phyloP scores from a whole-genome alignment of 768 basidiomycete species.

The Lactarius psammicola region DNA sequence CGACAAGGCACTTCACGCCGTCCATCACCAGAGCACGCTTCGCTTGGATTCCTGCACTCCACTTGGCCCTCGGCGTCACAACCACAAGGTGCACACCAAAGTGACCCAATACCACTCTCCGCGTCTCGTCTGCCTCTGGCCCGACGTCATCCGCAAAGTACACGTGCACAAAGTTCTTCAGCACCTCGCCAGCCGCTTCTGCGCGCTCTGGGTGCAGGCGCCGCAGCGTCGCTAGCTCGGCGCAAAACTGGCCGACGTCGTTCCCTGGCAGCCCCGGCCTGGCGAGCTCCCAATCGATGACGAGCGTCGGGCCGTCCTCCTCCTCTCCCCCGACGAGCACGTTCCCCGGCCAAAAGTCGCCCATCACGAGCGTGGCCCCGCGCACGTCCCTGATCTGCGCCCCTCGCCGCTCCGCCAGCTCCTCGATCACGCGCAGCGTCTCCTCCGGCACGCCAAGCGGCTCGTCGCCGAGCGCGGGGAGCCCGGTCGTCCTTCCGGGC shows the following conservation, averaged over 20 bases:
- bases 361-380: slow-evolving; percentile 46
- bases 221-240: slow-evolving; percentile 53
- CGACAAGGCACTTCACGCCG: slow-evolving; percentile 47
- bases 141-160: slow-evolving; percentile 39
- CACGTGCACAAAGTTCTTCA: slow-evolving; percentile 45
- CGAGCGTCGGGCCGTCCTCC: slow-evolving; percentile 35
- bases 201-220: slow-evolving; percentile 46
- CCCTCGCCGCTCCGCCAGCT: slow-evolving; percentile 35
- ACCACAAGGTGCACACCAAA: slow-evolving; percentile 56
- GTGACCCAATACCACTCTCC: slow-evolving; percentile 44
- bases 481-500: neutral
- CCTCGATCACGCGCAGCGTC: slow-evolving; percentile 39
- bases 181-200: slow-evolving; percentile 39
- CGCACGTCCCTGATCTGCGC: slow-evolving; percentile 36
- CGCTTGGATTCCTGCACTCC: slow-evolving; percentile 47
- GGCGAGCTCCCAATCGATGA: slow-evolving; percentile 67
- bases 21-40: slow-evolving; percentile 50
- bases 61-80: slow-evolving; percentile 47
- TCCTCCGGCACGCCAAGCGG: slow-evolving; percentile 40
- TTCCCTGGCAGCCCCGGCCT: slow-evolving; percentile 56
- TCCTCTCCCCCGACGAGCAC: slow-evolving; percentile 46
- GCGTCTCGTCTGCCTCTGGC: slow-evolving; percentile 35
- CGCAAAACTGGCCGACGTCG: slow-evolving; percentile 64
- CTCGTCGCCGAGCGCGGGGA: slow-evolving; percentile 39
- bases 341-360: slow-evolving; percentile 77